Evolutionary conservation across 164 flowering plant genomes (phyloP), one percentile per base, ranked within the genome.

Genomic region (Kalanchoe fedtschenkoi): DNA sequence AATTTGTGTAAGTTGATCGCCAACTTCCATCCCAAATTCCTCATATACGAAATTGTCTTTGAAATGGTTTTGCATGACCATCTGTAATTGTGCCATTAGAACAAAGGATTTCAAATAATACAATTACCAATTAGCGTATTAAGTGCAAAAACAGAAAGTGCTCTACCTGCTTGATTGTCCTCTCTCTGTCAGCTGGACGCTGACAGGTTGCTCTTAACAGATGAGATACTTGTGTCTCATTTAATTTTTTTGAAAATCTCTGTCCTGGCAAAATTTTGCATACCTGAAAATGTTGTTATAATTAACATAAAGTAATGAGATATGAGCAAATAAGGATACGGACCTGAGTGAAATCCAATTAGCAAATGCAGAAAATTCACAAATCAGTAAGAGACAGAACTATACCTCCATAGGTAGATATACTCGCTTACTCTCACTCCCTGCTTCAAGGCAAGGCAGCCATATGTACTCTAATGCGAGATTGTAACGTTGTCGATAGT

Each of bases 1-100:
- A 58, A 86, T 66, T 10, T 73, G 0, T 2, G 86, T 47, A 17
- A 76, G 70, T 16, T 62, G 66, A 2, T 58, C 66, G 0, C 10
- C 46, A 0, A 89, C 80, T 32, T 57, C 24, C 43, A 92, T 81
- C 0, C 96, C 95, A 81, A 89, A 92, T 34, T 87, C 93, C 0
- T 65, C 24, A 2, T 19, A 70, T 0, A 78, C 86, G 66, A 69
- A 5, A 34, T 78, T 74, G 0, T 1, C 30, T 10, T 17, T 71
- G 65, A 71, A 82, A 1, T 63, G 58, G 42, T 81, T 83, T 0
- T 33, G 3, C 15, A 0, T 41, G 4, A 78, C 79, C 69, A 78
- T 84, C 93, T 89, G 68, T 53, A 68, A 0, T 0, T n/a, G n/a
- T n/a, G n/a, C n/a, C n/a, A n/a, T n/a, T n/a, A n/a, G n/a, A n/a